Conservation (phyloP, 352 stramenopile genomes). For the Phytophthora cactorum region DNA sequence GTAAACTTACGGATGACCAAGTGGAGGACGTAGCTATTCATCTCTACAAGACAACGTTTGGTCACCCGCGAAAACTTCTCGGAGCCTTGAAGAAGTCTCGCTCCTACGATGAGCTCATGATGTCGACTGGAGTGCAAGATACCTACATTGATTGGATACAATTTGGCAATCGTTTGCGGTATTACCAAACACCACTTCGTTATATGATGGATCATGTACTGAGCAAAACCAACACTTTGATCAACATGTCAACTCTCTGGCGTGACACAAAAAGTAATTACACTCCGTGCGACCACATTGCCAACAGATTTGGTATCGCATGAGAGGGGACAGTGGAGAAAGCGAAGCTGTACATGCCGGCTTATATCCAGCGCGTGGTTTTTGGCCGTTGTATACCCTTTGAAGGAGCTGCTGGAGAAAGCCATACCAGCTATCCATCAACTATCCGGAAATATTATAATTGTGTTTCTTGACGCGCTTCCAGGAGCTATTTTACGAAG, state of each 20-base stretch:
- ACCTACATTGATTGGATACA: neutral
- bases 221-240: neutral
- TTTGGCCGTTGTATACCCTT: too few relatives aligned
- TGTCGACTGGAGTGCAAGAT: neutral
- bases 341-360: neutral
- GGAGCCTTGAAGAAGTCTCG: neutral
- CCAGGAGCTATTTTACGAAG: neutral
- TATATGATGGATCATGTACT: neutral
- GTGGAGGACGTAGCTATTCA: neutral
- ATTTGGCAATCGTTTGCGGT: neutral
- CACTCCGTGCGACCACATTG: neutral
- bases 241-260: neutral
- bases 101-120: neutral
- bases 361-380: too few relatives aligned
- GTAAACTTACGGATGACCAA: neutral
- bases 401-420: too few relatives aligned
- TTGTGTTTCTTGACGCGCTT: neutral
- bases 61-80: neutral
- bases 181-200: too few relatives aligned
- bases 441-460: too few relatives aligned
- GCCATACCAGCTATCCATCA: too few relatives aligned
- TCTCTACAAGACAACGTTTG: neutral
- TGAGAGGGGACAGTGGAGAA: neutral
- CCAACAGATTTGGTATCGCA: neutral
- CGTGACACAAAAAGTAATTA: neutral